Base-by-base conservation (phyloP, 768 basidiomycete genomes). In the Pleurotus tuber-regium region DNA sequence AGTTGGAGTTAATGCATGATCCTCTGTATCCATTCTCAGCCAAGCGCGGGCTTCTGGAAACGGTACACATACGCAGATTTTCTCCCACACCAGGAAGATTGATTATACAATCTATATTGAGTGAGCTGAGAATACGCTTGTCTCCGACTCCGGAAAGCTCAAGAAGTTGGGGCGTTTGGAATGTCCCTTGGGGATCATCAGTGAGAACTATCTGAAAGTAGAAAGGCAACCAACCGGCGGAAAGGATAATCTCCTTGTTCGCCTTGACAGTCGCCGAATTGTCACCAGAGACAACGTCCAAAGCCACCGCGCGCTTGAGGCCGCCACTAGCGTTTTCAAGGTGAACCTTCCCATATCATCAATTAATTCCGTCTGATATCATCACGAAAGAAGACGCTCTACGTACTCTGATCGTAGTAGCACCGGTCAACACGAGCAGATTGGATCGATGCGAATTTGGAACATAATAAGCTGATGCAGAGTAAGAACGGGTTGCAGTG, bases 31-130 rank as follows among this genome's bases (percentile, higher is more conserved):
- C 9, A 8, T 28, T 19, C 16, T 29, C 21, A 28, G 2, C n/a
- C n/a, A n/a, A n/a, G n/a, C n/a, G n/a, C n/a, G n/a, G n/a, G n/a
- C n/a, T n/a, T n/a, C n/a, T n/a, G n/a, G n/a, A n/a, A n/a, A n/a
- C n/a, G n/a, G 9, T 40, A 41, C 46, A 18, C 25, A 40, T 54
- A 52, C 57, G 63, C 9, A 70, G 49, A 47, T 70, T 70, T 51
- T 66, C 63, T 12, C 68, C 66, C 2, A 66, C 68, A 3, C 62
- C 62, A 12, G 64, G 69, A 3, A 67, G 57, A 31, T 66, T 62
- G 16, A 70, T 39, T 16, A 61, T 35, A 23, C 52, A 43, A 4
- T 57, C 47, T 29, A 70, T 63, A 1, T 51, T 59, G 18, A 50
- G 40, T 12, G 39, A 24, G 4, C 33, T 16, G 38, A 66, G 46